Base-by-base conservation (phyloP, 2,329 filamentous ascomycete genomes). In the Colletotrichum liriopes region DNA sequence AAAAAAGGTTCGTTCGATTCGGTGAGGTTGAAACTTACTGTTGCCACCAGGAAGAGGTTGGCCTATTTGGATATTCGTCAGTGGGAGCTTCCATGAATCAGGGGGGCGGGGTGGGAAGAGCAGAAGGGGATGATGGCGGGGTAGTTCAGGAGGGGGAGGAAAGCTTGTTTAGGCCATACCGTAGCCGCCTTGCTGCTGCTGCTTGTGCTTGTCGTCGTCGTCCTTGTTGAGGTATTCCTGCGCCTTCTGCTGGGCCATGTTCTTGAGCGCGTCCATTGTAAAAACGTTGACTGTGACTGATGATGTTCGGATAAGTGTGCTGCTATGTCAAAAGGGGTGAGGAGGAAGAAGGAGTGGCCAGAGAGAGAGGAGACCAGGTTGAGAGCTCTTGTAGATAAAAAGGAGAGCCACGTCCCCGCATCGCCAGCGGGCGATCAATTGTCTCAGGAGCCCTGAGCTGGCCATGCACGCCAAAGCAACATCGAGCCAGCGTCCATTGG, bases 201-300 rank as follows among this genome's bases (percentile, higher is more conserved):
- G 75, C 66, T 78, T 77, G 45, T 77, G 65, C 70, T 79, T 77
- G 61, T 77, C 71, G 73, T 80, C 77, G 70, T 77, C 75, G 51
- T 78, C 76, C 60, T 79, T 72, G 67, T 49, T 54, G 9, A 84
- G 80, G 32, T 79, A 82, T 49, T 83, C 80, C 76, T 82, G 51
- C 29, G 66, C 67, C 23, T 26, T 26, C 23, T 26, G 23, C 23
- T 26, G 23, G 56, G 35, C 47, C 23, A 26, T 26, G 76, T 74
- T 81, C 74, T 84, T 71, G 71, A 84, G 70, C 67, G 80, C 82
- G 52, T 84, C 82, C 83, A 84, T 84, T 61, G 26, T 72, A 49
- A 37, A 23, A 11, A 41, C 18, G 26, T 45, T 8, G 41, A 39
- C 26, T 43, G 20, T n/a, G 8, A 45, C 18, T 39, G 49, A 43